Evolutionary conservation across 164 flowering plant species (phyloP), one percentile per base, ranked within the genome.

Genomic region (Protea cynaroides): DNA sequence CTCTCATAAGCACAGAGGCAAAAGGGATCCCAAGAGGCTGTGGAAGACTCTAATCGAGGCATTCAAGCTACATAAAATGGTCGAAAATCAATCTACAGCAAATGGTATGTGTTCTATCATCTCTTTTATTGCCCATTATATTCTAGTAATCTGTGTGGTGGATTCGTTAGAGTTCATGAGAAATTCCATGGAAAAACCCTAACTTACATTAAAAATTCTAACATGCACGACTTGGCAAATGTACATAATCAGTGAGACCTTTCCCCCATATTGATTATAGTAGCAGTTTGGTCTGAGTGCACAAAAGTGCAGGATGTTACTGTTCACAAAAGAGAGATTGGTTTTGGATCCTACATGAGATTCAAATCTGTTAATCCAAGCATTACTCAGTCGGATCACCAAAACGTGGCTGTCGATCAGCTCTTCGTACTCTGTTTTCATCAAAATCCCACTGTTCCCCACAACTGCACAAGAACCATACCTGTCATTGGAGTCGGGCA

Each of bases 301-400:
- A 68, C 99, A 95, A 0, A 79, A 74, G 65, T 92, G 96, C 73
- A 95, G 63, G 23, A 95, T 88, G 66, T 95, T 89, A 53, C 97
- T 90, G 61, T 90, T 90, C 52, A 88, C 76, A 59, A 90, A 90
- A 0, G 97, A 52, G 7, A 72, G 25, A 54, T 21, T 51, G 23
- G 68, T 72, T 55, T 72, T 72, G 7, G 64, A 67, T 14, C 75
- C 75, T 44, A 72, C 75, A 36, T 72, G 66, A 7, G 22, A 3
- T 69, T 87, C 75, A 65, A 68, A 92, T 13, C 76, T 70, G 23
- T 68, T 64, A 2, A 64, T 78, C 50, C 84, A 78, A 3, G 97
- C 99, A 73, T 95, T 95, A 83, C 92, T 92, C 71, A 92, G 61
- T 25, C 99, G 69, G 43, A 95, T 87, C 62, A 95, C 99, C 18